Percentiles rank a stretch among this genome's conserved stretches.
Conservation (phyloP, 495 filamentous ascomycete species). For the Neurospora sp. region DNA sequence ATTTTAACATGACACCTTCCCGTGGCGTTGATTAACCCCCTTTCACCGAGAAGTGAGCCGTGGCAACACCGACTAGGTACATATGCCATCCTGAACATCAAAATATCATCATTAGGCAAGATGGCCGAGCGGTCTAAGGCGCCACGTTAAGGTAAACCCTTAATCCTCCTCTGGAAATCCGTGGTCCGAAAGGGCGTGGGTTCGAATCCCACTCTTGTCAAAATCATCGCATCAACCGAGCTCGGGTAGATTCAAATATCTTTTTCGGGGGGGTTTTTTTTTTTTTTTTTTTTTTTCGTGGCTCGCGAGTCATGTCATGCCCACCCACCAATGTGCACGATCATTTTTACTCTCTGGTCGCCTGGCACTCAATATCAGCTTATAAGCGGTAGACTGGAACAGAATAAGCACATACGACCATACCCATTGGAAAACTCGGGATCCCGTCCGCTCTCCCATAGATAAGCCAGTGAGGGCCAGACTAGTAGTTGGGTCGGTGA, state of each 20-base stretch:
- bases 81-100: not conserved
- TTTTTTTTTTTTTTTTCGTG: too few species aligned
- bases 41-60: not conserved
- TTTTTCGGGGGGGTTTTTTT: too few species aligned
- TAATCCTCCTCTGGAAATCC: not conserved
- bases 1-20: not conserved
- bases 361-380: too few species aligned
- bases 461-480: slow-evolving; percentile 1
- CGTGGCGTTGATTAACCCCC: not conserved
- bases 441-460: slow-evolving; percentile 37
- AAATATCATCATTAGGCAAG: not conserved
- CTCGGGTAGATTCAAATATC: too few species aligned
- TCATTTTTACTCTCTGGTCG: too few species aligned
- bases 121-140: not conserved
- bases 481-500: slow-evolving; percentile 38
- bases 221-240: too few species aligned
- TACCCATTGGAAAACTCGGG: slow-evolving; percentile 32
- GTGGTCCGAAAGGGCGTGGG: slow-evolving; percentile 27
- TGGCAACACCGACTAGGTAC: not conserved
- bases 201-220: slow-evolving; percentile 28
- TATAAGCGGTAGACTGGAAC: too few species aligned
- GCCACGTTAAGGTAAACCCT: not conserved
- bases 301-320: too few species aligned
- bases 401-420: slow-evolving; percentile 30
- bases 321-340: too few species aligned